phyloP scores from a whole-genome alignment of 2,329 filamentous ascomycete genomes.

The Trematosphaeria pertusa region DNA sequence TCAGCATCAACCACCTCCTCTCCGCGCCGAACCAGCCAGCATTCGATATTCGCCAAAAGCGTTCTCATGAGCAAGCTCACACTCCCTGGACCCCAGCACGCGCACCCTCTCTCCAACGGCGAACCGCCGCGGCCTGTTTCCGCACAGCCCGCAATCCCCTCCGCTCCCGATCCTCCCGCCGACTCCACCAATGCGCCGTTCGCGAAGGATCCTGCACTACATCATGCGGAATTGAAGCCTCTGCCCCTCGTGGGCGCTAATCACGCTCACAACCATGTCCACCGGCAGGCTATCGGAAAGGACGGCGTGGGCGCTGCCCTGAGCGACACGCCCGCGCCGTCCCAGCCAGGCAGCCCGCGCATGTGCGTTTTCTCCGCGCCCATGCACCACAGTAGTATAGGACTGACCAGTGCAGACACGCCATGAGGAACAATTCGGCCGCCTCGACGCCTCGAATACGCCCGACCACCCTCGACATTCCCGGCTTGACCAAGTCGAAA shows the following conservation, averaged over 20 bases:
- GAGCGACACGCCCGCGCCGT: slow-evolving; percentile 69
- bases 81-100: slow-evolving; percentile 27
- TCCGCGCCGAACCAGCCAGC: slow-evolving; percentile 50
- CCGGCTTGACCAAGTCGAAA: slow-evolving; percentile 92
- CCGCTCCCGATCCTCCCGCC: slow-evolving; percentile 16
- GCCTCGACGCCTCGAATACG: slow-evolving; percentile 80
- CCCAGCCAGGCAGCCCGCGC: slow-evolving; percentile 67
- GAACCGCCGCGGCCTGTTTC: slow-evolving; percentile 30
- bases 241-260: slow-evolving; percentile 23
- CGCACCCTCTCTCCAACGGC: slow-evolving; percentile 27
- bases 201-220: slow-evolving; percentile 29
- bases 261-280: slow-evolving; percentile 20
- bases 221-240: slow-evolving; percentile 42
- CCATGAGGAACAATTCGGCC: slow-evolving; percentile 76
- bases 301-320: slow-evolving; percentile 61
- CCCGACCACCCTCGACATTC: slow-evolving; percentile 95
- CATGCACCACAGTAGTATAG: slow-evolving; percentile 15
- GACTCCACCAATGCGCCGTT: slow-evolving; percentile 20
- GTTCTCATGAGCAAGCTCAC: slow-evolving; percentile 57
- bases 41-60: slow-evolving; percentile 58
- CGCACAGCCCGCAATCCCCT: slow-evolving; percentile 21
- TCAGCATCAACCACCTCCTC: slow-evolving; percentile 24
- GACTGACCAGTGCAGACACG: slow-evolving; percentile 59
- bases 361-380: slow-evolving; percentile 57
- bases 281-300: slow-evolving; percentile 26